Evolutionary conservation across 306 rosid genomes (phyloP), one percentile per base, ranked within the genome.

Genomic region (Elaeagnus macrophylla): DNA sequence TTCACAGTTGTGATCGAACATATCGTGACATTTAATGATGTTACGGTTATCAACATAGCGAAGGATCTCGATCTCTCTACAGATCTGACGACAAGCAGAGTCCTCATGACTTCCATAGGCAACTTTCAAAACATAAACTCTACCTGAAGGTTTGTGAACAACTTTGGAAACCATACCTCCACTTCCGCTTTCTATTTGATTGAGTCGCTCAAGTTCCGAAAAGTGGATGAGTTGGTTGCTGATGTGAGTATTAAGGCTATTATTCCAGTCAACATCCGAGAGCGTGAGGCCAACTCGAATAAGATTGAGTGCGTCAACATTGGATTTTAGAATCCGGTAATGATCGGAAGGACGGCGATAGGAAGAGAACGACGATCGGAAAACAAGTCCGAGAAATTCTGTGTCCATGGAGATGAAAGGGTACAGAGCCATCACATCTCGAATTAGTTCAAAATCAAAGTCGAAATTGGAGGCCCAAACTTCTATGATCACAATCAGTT

Each of bases 151-250:
- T 0, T 78, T 61, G 75, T 87, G 99, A 25, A 93, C 12, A 36
- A 79, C 96, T 56, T 84, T 88, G 72, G 87, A 93, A 6, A 93
- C 99, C 37, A 96, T 93, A 1, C 99, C 99, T 0, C 99, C 99
- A 13, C 64, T 56, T 6, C 99, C 99, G 67, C 95, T 84, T 0
- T 96, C 99, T 73, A 93, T 78, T 15, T 95, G n/a, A n/a, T n/a
- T n/a, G n/a, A n/a, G n/a, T n/a, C n/a, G n/a, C n/a, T n/a, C n/a
- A n/a, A n/a, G n/a, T 78, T 68, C 77, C 84, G 10, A 65, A 69
- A 87, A 85, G 64, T 67, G 81, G 79, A 83, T 70, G 47, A 70
- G 48, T 32, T 15, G 37, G 47, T 41, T 20, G 82, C 53, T 69
- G 74, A 7, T 19, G 38, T 16, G 13, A 66, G 43, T 38, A 55